Evolutionary conservation across 352 stramenopile species (phyloP).

Genomic region (Phytophthora hybrid): DNA sequence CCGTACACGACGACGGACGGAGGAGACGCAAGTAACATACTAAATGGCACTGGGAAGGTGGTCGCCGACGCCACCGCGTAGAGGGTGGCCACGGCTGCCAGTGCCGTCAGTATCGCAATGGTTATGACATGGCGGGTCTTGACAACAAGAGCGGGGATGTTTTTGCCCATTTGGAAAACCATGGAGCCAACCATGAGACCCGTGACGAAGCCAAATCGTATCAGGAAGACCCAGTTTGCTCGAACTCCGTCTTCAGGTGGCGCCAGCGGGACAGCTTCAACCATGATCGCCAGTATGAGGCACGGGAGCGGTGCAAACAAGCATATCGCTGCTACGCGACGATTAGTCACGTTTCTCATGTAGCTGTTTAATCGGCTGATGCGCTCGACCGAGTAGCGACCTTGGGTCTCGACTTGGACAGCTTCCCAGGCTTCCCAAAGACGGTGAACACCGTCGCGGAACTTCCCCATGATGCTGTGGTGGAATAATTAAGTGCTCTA

Average conservation of each 20-base stretch:
- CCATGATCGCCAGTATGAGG: slow-evolving; percentile 19
- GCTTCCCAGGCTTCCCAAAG: background rate
- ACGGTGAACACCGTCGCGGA: background rate
- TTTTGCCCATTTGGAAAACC: slow-evolving; percentile 27
- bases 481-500: no score
- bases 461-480: no score
- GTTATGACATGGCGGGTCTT: slow-evolving; percentile 19
- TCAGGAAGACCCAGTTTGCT: slow-evolving; percentile 27
- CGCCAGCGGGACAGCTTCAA: slow-evolving; percentile 19
- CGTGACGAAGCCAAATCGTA: slow-evolving; percentile 20
- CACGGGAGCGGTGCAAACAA: slow-evolving; percentile 14
- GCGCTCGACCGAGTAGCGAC: slow-evolving; percentile 27
- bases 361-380: slow-evolving; percentile 10
- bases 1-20: slow-evolving; percentile 18
- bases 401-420: slow-evolving; percentile 33
- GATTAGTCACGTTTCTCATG: background rate
- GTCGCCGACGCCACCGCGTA: slow-evolving; percentile 18
- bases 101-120: slow-evolving; percentile 13
- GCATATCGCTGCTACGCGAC: no score
- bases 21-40: slow-evolving; percentile 21
- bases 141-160: slow-evolving; percentile 13
- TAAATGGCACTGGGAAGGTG: slow-evolving; percentile 27
- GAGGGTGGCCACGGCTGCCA: slow-evolving; percentile 10
- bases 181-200: slow-evolving; percentile 19
- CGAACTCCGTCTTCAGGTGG: slow-evolving; percentile 18